Evolutionary conservation across 2,329 filamentous ascomycete species (phyloP), one percentile per base, ranked within the genome.

Genomic region (Alternaria consortialis): DNA sequence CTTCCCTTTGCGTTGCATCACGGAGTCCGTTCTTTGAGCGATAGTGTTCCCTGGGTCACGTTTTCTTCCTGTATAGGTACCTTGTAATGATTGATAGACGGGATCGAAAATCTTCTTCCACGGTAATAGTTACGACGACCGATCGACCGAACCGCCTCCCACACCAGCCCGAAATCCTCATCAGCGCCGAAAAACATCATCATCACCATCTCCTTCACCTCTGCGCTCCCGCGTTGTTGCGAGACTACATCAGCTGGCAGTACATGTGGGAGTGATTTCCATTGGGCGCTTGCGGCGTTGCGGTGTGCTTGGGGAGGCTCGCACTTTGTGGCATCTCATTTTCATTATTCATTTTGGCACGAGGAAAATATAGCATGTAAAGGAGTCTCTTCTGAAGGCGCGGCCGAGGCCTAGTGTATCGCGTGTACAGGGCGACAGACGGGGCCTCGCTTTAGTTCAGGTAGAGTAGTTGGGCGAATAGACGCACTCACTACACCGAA

Each of bases 51-150:
- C 61, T 61, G 62, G 62, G 67, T 65, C 70, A 72, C 66, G 67
- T 74, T 74, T 71, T 68, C 66, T 74, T 70, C 66, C 71, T 78
- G 75, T 78, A 78, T 76, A 77, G 75, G 73, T 76, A 78, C 68
- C 70, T 78, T 78, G 74, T 78, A 78, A 78, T 78, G 75, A 77
- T 75, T 73, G 66, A 77, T 77, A 77, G 75, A 77, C 70, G 74
- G 74, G 70, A 73, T 70, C 68, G 67, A 76, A 77, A 76, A 75
- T 72, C 67, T 74, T 67, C 57, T 75, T 71, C 69, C 62, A 64
- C 60, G 69, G 73, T 76, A 74, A 76, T 75, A 70, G 65, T 73
- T 73, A 71, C 68, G 69, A 74, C 69, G 66, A 75, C 65, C 67
- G 60, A 63, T 54, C 64, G 58, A 63, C 53, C 50, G 65, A 68